Base-by-base conservation (phyloP, 768 basidiomycete species). In the Tylopilus plumbeoviolaceoides region DNA sequence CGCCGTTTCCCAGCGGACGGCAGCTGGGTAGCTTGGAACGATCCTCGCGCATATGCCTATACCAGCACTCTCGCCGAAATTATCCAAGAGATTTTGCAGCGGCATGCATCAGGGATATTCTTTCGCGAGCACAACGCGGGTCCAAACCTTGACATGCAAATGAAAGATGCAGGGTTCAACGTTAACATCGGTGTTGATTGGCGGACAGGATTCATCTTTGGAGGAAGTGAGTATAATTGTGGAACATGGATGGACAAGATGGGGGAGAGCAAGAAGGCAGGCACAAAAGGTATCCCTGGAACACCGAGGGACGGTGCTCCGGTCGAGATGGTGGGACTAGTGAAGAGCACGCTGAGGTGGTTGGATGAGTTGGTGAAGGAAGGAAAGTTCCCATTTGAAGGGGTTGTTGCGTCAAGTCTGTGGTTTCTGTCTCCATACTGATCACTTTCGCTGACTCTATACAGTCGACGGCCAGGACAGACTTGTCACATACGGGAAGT, bases 191-290 rank as follows among this genome's bases (percentile, higher is more conserved):
- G 82, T 23, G 94, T 98, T n/a, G 94, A 99, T 68, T 99, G 97
- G 97, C 76, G 79, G 59, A 98, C 91, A 1, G 97, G 97, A 2
- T 69, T 98, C 55, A 82, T 95, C 59, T 76, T 83, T 54, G 97
- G 97, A 25, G 97, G 97, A 8, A 98, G 84, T 68, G 72, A 73
- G 50, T 71, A 78, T 62, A 95, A 95, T 61, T 95, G 93, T 65
- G 93, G 93, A 11, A 95, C 93, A 1, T 95, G 93, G 93, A 93
- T 93, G 93, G 93, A 95, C 74, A 95, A 95, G 79, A 95, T 95
- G 92, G 97, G 97, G 41, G 93, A 95, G 65, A 93, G 90, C 3
- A 76, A 75, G 54, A 90, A 84, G 61, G 95, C 97, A 5, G 91
- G 93, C 1, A 98, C 88, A 48, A 97, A 95, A 70, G 97, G 97